phyloP scores from a whole-genome alignment of 176 grass and related monocot genomes.

The maize (Zea mays) region Zm-B73-REFERENCE-NAM-5.0 NC_050097.1:224787001-224787500 shows the following conservation, averaged over 20 bases:
- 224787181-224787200: slow-evolving; percentile 18
- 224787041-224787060: not conserved
- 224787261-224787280: not conserved
- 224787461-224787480: slow-evolving; percentile 69
- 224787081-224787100: slow-evolving; percentile 4
- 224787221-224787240: not conserved
- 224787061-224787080: slow-evolving; percentile 1
- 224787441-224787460: slow-evolving; percentile 60
- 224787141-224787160: not conserved
- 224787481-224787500: slow-evolving; percentile 71
- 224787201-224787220: not conserved
- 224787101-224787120: slow-evolving; percentile 25
- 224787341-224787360: not conserved
- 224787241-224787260: not conserved
- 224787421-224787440: slow-evolving; percentile 48
- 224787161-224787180: not conserved
- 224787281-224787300: not conserved
- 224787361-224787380: not conserved
- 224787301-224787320: slow-evolving; percentile 12
- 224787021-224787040: slow-evolving; percentile 50
- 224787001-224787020: slow-evolving; percentile 76
- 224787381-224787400: slow-evolving; percentile 7
- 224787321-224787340: slow-evolving; percentile 26
- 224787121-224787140: not conserved
- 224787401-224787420: slow-evolving; percentile 55